phyloP scores from a whole-genome alignment of 306 rosid genomes.

The Canavalia gladiata region DNA sequence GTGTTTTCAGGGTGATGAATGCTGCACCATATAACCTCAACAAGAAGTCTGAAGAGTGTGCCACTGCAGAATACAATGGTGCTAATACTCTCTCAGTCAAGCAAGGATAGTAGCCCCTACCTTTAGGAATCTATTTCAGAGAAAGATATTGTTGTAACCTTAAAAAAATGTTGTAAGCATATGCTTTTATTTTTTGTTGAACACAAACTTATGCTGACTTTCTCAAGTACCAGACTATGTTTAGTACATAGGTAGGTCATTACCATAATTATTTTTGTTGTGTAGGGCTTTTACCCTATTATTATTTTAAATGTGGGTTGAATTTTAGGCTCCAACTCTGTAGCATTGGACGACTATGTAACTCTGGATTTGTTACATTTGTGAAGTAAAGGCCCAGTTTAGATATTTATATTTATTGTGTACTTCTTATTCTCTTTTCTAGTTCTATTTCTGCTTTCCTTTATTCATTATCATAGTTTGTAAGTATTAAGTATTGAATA shows the following conservation, averaged over 20 bases:
- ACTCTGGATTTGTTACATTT: conserved; percentile 19
- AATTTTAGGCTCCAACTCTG: conserved; percentile 32
- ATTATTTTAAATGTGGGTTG: conserved; percentile 40
- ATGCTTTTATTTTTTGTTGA: conserved; percentile 39
- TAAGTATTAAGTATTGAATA: too few relatives aligned
- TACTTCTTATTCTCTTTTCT: background rate
- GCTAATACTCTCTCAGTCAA: conserved; percentile 45
- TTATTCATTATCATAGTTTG: too few relatives aligned
- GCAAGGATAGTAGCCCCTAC: conserved; percentile 48
- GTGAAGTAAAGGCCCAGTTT: conserved; percentile 44
- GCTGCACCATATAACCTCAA: conserved; percentile 72
- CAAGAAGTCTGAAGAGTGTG: conserved; percentile 65
- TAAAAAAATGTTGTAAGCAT: conserved; percentile 52
- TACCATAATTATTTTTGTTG: conserved; percentile 34
- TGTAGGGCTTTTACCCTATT: conserved; percentile 43
- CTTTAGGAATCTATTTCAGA: conserved; percentile 43
- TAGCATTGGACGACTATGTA: conserved; percentile 38
- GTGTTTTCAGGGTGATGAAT: conserved; percentile 75
- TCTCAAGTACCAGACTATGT: conserved; percentile 40
- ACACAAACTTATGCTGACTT: conserved; percentile 41
- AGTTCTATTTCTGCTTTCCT: background rate
- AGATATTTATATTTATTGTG: conserved; percentile 23
- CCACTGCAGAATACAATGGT: conserved; percentile 61
- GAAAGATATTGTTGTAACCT: conserved; percentile 51
- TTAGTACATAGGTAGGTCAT: conserved; percentile 41